These are phyloP conservation scores for Nicotiana obtusifolia DNA, from an alignment of 257 asterid genomes.

Conservation along the genomic window DNA sequence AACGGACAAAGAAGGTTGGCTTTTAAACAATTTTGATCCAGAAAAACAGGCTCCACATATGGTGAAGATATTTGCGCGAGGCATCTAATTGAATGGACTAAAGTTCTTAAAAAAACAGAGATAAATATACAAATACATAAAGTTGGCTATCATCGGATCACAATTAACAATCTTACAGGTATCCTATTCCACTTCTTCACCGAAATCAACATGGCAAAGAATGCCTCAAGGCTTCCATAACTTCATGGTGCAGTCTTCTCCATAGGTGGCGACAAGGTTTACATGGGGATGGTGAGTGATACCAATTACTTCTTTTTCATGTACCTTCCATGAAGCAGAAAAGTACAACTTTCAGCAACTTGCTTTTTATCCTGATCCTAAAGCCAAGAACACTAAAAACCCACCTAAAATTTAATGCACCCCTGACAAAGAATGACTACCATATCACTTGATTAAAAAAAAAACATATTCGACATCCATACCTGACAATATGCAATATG, in stretches of 20 bases:
- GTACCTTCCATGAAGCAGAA: constrained; percentile 47
- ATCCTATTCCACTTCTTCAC: not conserved
- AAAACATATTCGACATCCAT: not conserved
- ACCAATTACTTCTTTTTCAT: constrained; percentile 93
- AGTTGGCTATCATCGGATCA: too few species aligned
- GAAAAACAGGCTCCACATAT: too few species aligned
- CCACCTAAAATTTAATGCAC: not conserved
- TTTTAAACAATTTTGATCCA: too few species aligned
- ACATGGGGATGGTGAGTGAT: constrained; percentile 89
- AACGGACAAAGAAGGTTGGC: too few species aligned
- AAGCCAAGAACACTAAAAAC: not conserved
- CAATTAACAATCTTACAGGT: not conserved
- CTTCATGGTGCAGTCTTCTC: constrained; percentile 83
- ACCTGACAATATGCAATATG: not conserved
- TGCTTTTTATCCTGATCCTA: not conserved
- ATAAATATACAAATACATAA: not conserved
- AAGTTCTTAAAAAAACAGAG: not conserved
- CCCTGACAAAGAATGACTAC: not conserved
- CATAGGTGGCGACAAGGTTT: constrained; percentile 77
- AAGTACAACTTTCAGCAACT: not conserved
- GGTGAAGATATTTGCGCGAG: not conserved
- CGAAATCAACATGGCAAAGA: not conserved
- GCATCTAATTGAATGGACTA: not conserved
- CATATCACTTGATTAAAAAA: not conserved
- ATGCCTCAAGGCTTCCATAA: constrained; percentile 72